A percentile compares a stretch with the other conserved stretches of the same genome.
These are phyloP conservation scores for Zoysia matrella DNA, from an alignment of 202 grass and related monocot species.

Conservation along the genomic window DNA sequence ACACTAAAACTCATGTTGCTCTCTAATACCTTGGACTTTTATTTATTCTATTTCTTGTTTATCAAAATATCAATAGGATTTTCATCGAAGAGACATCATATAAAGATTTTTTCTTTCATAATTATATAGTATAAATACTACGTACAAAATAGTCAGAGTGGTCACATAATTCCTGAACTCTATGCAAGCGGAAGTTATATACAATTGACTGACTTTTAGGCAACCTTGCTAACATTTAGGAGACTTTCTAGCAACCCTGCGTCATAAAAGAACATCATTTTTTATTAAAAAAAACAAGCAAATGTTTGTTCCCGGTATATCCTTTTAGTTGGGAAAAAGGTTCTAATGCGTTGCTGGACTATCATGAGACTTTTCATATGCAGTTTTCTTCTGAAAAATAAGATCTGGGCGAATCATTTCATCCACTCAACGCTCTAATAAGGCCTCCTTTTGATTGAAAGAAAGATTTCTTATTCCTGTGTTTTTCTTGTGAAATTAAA, in stretches of 20 bases:
- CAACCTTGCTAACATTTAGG: not conserved
- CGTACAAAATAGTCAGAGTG: not conserved
- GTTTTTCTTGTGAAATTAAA: too few relatives aligned
- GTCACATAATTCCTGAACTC: too few relatives aligned
- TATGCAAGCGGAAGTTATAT: too few relatives aligned
- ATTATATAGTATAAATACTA: too few relatives aligned
- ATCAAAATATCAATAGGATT: not conserved
- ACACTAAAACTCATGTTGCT: not conserved
- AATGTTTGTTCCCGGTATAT: not conserved
- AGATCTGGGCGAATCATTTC: not conserved
- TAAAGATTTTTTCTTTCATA: too few relatives aligned
- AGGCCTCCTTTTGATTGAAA: too few relatives aligned
- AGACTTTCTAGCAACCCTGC: not conserved
- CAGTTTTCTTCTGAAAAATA: not conserved
- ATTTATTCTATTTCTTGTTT: not conserved
- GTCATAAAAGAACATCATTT: not conserved
- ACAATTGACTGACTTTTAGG: not conserved
- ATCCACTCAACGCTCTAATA: not conserved
- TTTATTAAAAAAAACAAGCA: not conserved
- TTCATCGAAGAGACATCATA: too few relatives aligned
- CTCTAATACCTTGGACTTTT: not conserved
- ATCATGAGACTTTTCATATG: not conserved
- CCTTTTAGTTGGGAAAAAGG: not conserved
- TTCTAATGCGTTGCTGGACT: not conserved
- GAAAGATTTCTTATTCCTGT: too few relatives aligned